Evolutionary conservation across 768 basidiomycete species (phyloP).

Genomic region (Hygrocybe coccinea): DNA sequence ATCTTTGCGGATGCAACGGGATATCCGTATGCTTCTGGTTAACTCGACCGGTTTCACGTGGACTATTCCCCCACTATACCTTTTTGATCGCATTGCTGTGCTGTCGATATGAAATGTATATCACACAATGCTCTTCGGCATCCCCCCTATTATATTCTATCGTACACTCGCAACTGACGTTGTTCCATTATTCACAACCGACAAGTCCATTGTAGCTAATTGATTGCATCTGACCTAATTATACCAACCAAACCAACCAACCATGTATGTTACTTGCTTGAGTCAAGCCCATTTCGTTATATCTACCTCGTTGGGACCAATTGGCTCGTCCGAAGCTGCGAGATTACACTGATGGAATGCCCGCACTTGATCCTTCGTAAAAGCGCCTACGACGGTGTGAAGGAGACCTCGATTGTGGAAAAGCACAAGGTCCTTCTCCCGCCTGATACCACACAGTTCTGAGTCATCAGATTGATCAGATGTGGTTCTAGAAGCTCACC

Average conservation of each 20-base stretch:
- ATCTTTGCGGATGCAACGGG: background rate
- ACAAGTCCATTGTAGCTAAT: too few relatives aligned
- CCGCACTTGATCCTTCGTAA: constrained; percentile 60
- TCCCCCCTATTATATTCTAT: too few relatives aligned
- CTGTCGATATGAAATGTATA: background rate
- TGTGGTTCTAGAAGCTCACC: constrained; percentile 37
- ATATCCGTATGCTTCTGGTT: background rate
- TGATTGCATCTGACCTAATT: too few relatives aligned
- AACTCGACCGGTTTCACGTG: background rate
- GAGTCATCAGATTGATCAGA: background rate
- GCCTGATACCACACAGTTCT: constrained; percentile 23
- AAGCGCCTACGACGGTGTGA: constrained; percentile 78
- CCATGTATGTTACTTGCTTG: background rate
- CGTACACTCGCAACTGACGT: too few relatives aligned
- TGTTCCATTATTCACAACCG: too few relatives aligned
- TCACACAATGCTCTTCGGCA: too few relatives aligned
- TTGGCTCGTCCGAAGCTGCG: constrained; percentile 70
- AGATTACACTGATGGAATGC: constrained; percentile 86
- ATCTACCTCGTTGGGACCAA: constrained; percentile 65
- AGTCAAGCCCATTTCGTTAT: constrained; percentile 53
- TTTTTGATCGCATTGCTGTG: background rate
- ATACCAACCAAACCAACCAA: too few relatives aligned
- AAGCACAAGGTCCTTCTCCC: constrained; percentile 64
- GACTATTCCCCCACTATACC: background rate
- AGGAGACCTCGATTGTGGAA: constrained; percentile 85